Percentiles rank a stretch among this genome's conserved stretches.
phyloP scores from a whole-genome alignment of 2,329 filamentous ascomycete genomes.

The Colletotrichum euphorbiae region DNA sequence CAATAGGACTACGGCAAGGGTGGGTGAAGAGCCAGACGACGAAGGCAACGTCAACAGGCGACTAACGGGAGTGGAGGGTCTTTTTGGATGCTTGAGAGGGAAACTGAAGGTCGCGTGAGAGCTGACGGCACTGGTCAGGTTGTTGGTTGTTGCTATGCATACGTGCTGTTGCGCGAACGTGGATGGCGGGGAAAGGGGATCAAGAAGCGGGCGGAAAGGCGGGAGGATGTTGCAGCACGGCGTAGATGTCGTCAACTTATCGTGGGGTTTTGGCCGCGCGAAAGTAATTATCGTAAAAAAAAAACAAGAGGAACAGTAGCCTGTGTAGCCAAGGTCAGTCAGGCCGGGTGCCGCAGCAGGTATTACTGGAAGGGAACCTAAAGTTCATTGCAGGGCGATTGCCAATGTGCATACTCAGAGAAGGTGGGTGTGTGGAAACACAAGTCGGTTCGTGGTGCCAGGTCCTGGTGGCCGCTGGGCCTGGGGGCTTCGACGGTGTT shows the following conservation, averaged over 20 bases:
- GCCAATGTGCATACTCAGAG: background rate
- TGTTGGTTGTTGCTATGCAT: background rate
- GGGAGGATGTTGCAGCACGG: constrained; percentile 18
- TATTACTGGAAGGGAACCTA: constrained; percentile 23
- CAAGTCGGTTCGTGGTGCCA: constrained; percentile 2
- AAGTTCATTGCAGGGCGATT: constrained; percentile 7
- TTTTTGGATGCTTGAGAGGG: background rate
- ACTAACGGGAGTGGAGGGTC: constrained; percentile 29
- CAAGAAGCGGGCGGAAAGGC: constrained; percentile 30
- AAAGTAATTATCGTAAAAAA: constrained; percentile 19
- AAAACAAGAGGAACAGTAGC: background rate
- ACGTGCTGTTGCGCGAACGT: constrained; percentile 7
- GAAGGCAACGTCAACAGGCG: constrained; percentile 30
- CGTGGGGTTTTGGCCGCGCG: constrained; percentile 4
- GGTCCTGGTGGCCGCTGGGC: constrained; percentile 15
- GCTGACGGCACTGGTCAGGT: background rate
- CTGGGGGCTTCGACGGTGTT: constrained; percentile 31
- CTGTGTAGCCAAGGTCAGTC: constrained; percentile 1
- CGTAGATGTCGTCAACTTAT: constrained; percentile 23
- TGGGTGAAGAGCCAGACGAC: constrained; percentile 30
- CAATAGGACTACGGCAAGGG: constrained; percentile 38
- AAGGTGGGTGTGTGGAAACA: constrained; percentile 19
- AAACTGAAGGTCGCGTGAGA: constrained; percentile 3
- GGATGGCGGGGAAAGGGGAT: constrained; percentile 6
- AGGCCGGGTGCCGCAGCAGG: background rate